A percentile compares a stretch with the other conserved stretches of the same genome.
Conservation (phyloP, 768 basidiomycete genomes). For the Panaeolus papilionaceus region DNA sequence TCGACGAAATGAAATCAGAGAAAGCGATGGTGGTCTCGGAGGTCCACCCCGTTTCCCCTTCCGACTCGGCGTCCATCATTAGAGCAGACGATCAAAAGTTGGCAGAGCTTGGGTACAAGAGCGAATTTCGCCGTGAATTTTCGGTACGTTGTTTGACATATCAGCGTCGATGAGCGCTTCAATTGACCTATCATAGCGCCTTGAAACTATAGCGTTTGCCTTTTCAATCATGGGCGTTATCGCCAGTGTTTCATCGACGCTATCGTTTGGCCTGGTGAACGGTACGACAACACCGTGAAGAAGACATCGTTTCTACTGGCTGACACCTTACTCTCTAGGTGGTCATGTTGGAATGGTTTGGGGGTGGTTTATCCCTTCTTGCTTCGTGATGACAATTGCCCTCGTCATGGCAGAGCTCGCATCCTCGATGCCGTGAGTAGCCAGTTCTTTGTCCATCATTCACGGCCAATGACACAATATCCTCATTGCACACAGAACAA, state of each 20-base stretch:
- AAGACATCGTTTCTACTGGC: neutral
- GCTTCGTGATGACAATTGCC: constrained; percentile 72
- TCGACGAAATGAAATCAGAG: neutral
- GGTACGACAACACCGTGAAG: constrained; percentile 39
- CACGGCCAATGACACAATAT: neutral
- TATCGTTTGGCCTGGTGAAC: constrained; percentile 66
- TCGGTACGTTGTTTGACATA: constrained; percentile 48
- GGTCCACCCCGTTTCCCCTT: neutral
- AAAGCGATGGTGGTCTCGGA: neutral
- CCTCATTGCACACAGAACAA: constrained; percentile 53
- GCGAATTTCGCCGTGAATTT: constrained; percentile 78
- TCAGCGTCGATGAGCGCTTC: constrained; percentile 8
- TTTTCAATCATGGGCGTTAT: constrained; percentile 79
- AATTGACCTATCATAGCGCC: constrained; percentile 39
- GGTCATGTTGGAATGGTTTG: constrained; percentile 82
- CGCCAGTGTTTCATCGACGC: constrained; percentile 70
- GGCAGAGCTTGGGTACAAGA: constrained; percentile 72
- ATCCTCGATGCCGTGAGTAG: constrained; percentile 76
- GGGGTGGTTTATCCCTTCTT: constrained; percentile 76
- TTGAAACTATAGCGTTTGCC: constrained; percentile 70
- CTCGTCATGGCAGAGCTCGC: constrained; percentile 76
- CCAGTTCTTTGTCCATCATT: neutral
- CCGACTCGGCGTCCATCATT: constrained; percentile 1
- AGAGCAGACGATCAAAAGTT: constrained; percentile 57
- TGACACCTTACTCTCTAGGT: constrained; percentile 42